Evolutionary conservation across 2,329 filamentous ascomycete species (phyloP).

Genomic region (Pseudogymnoascus sp.): DNA sequence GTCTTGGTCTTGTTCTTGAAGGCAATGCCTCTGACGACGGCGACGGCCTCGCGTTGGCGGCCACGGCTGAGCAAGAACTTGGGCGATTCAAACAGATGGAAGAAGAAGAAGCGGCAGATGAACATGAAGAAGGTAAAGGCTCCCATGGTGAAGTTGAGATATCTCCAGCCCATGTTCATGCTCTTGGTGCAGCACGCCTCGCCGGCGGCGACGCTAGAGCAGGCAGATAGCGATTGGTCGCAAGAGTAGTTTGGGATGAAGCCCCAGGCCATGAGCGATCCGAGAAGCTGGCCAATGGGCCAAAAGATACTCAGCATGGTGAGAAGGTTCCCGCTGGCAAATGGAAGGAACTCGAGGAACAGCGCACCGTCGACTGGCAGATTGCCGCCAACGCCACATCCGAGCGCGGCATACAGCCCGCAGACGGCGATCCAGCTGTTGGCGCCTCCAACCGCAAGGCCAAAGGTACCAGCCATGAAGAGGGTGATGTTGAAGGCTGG

Average conservation of each 20-base stretch:
- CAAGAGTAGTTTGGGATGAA: constrained; percentile 48
- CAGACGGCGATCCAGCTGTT: constrained; percentile 60
- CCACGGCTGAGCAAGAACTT: constrained; percentile 74
- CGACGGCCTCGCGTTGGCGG: constrained; percentile 69
- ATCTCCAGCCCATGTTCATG: constrained; percentile 66
- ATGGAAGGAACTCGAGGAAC: constrained; percentile 77
- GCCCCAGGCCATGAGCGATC: constrained; percentile 66
- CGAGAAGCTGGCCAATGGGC: constrained; percentile 72
- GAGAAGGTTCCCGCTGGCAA: constrained; percentile 62
- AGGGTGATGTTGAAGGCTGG: constrained; percentile 76
- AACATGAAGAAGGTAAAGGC: constrained; percentile 71
- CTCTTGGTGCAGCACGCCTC: constrained; percentile 20
- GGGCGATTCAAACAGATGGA: constrained; percentile 76
- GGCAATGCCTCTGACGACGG: constrained; percentile 71
- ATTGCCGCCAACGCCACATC: constrained; percentile 67
- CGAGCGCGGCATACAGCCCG: constrained; percentile 51
- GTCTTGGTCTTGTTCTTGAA: constrained; percentile 61
- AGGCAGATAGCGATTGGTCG: constrained; percentile 25
- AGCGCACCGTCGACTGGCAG: constrained; percentile 71
- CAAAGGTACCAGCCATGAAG: constrained; percentile 66
- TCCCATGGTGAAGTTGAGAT: constrained; percentile 64
- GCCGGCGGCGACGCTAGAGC: constrained; percentile 24
- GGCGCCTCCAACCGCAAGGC: constrained; percentile 59
- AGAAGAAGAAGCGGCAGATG: constrained; percentile 67
- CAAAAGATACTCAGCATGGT: constrained; percentile 82